Evolutionary conservation across 345 rosid species (phyloP), one percentile per base, ranked within the genome.

Genomic region (Pugionium cornutum): DNA sequence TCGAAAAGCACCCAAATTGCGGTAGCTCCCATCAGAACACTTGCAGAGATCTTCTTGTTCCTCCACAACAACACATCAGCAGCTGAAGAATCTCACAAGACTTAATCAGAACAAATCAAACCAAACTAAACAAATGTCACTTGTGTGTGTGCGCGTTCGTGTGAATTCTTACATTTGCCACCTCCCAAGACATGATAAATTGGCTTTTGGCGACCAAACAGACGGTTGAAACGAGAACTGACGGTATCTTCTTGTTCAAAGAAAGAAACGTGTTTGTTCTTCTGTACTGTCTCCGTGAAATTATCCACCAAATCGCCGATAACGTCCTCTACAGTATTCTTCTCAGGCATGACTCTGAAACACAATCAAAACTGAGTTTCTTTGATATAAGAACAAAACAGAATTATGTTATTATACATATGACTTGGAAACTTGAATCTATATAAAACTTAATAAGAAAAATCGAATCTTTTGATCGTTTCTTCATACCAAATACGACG

Each of bases 41-140:
- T 62, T 6, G 88, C 95, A 27, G 98, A 92, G 53, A 89, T 87
- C 85, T 92, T 89, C 83, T 89, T 92, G 83, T 89, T 87, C 89
- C 95, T 92, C 98, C 98, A 92, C 47, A 91, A 66, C 70, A 92
- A 79, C 36, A 92, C 96, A 87, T 92, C 98, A 79, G 99, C 99
- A 86, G 99, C 98, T 95, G 74, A 66, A 53, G 52, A 64, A 77
- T 58, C 56, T 66, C 11, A 31, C 41, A 29, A 70, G 26, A 32
- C 65, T 40, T 54, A n/a, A 9, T 53, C 7, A 67, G 18, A 61
- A 47, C 51, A 31, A 60, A 7, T 6, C 40, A 64, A 53, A 39
- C 45, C 9, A 57, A 37, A 32, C 33, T 26, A 51, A 9, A 40
- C 10, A 40, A 40, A 42, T 58, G 32, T 56, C 53, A 64, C 44